Evolutionary conservation across 345 rosid species (phyloP).

Genomic region (Erucastrum elatum): DNA sequence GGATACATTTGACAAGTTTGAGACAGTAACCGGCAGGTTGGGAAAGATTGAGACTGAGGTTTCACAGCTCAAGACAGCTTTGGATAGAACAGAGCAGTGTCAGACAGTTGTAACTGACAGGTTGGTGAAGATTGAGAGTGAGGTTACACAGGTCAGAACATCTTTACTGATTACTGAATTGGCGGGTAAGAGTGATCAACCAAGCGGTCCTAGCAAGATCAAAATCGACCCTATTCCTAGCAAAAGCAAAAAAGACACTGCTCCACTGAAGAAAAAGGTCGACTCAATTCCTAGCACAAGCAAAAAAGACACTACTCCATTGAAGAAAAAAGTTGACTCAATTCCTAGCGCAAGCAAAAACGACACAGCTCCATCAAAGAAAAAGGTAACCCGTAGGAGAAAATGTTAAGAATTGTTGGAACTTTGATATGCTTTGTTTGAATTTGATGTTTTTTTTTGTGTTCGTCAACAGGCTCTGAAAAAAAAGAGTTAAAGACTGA

Average conservation of each 20-base stretch:
- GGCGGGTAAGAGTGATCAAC: background rate
- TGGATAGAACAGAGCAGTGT: background rate
- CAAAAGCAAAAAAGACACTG: no score
- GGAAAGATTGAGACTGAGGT: no score
- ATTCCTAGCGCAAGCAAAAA: background rate
- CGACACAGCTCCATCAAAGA: background rate
- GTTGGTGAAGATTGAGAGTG: background rate
- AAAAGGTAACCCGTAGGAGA: background rate
- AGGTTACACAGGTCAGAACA: background rate
- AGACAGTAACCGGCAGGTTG: no score
- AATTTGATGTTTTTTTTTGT: background rate
- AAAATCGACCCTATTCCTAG: no score
- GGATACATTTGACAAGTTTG: no score
- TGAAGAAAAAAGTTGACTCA: background rate
- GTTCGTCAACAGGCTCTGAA: background rate
- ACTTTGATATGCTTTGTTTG: background rate
- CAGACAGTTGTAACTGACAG: background rate
- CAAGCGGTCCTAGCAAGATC: background rate
- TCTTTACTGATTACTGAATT: background rate
- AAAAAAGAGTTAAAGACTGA: background rate
- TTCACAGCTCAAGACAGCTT: no score
- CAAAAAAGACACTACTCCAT: no score
- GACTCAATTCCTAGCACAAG: no score
- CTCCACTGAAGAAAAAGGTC: no score
- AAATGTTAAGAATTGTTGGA: background rate